Conservation (phyloP, 352 stramenopile genomes). For the Pythium brassicae region DNA sequence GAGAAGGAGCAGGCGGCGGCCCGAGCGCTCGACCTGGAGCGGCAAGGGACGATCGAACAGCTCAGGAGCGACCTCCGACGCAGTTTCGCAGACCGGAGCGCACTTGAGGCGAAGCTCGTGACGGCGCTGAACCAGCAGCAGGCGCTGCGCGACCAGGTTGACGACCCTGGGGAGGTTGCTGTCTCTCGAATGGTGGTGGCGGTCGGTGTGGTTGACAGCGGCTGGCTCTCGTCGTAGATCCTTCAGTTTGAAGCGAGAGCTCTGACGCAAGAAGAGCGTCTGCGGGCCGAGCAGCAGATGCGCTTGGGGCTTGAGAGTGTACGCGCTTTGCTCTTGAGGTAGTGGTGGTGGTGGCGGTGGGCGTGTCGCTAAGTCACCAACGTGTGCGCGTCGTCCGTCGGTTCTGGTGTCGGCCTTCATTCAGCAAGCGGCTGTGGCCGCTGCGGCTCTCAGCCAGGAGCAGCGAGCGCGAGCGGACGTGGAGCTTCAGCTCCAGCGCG, state of each 20-base stretch:
- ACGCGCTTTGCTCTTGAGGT: neutral
- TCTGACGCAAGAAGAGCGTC: constrained; percentile 11
- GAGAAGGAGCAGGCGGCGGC: constrained; percentile 34
- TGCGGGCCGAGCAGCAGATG: neutral
- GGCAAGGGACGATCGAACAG: constrained; percentile 22
- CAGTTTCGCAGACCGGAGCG: constrained; percentile 17
- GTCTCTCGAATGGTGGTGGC: neutral
- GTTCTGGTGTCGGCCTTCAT: neutral
- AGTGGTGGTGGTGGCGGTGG: too few species aligned
- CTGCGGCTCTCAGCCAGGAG: constrained; percentile 9
- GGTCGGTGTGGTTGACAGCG: neutral
- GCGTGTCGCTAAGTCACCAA: neutral
- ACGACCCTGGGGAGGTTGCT: too few species aligned
- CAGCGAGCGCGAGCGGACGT: constrained; percentile 15
- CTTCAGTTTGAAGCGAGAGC: constrained; percentile 20
- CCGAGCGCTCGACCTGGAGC: constrained; percentile 16
- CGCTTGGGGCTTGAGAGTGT: constrained; percentile 8
- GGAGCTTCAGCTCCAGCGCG: constrained; percentile 8
- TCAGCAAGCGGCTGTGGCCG: constrained; percentile 2
- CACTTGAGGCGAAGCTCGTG: constrained; percentile 23
- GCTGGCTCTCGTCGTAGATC: constrained; percentile 1
- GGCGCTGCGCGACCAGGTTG: constrained; percentile 10
- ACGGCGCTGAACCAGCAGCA: constrained; percentile 22
- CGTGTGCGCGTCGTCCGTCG: too few species aligned
- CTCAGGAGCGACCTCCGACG: constrained; percentile 26